Percentiles rank a stretch among this genome's conserved stretches.
Evolutionary conservation across 495 filamentous ascomycete genomes (phyloP).

Genomic region (Copromyces sp.): DNA sequence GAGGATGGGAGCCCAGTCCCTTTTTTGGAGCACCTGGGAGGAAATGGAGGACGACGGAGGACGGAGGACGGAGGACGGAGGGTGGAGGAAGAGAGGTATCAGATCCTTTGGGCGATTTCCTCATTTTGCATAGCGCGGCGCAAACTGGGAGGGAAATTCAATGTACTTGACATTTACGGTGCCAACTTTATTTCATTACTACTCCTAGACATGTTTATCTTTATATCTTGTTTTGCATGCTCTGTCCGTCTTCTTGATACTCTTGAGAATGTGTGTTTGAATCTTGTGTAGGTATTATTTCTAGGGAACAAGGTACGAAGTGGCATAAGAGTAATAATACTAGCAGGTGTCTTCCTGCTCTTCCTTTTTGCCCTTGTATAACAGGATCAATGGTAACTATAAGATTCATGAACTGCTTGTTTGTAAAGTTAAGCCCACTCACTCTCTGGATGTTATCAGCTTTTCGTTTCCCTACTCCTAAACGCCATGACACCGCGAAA

Average conservation of each 20-base stretch:
- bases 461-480: background rate
- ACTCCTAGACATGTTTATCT: background rate
- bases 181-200: background rate
- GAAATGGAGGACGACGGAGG: background rate
- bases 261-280: background rate
- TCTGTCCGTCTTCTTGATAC: background rate
- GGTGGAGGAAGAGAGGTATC: background rate
- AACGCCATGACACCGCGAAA: background rate
- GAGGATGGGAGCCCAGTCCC: background rate
- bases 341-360: background rate
- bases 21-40: background rate
- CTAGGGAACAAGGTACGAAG: background rate
- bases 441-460: background rate
- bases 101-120: background rate
- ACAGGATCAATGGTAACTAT: background rate
- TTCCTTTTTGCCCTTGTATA: background rate
- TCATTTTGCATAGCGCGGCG: slow-evolving; percentile 24
- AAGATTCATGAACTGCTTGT: background rate
- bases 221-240: background rate
- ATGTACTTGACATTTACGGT: background rate
- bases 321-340: background rate
- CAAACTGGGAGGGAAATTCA: background rate
- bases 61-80: slow-evolving; percentile 1
- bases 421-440: background rate
- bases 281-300: background rate